Conservation (phyloP, 352 stramenopile genomes). For the Globisporangium irregulare region DNA sequence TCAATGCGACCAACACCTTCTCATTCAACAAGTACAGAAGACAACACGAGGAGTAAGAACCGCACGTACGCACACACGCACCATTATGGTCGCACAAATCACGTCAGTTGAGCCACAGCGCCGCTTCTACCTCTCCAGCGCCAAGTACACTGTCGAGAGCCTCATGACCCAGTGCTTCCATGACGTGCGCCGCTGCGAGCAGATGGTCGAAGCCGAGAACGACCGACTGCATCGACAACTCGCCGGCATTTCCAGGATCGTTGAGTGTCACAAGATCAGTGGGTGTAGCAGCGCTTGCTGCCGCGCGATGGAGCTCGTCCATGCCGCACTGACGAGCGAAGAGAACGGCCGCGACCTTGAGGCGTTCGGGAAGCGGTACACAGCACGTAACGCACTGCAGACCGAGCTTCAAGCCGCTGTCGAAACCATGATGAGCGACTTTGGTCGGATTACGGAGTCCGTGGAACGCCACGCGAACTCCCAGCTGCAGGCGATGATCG, state of each 20-base stretch:
- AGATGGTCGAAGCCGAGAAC: slow-evolving; percentile 5
- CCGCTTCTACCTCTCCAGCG: not conserved
- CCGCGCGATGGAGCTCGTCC: not conserved
- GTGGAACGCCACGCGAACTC: not conserved
- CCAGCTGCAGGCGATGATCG: not conserved
- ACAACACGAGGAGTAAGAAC: not conserved
- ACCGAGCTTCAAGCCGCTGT: not conserved
- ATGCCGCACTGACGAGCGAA: not conserved
- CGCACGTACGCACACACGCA: not conserved
- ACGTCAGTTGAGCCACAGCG: not conserved
- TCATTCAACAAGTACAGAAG: too few species aligned
- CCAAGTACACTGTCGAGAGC: not conserved
- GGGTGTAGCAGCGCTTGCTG: not conserved
- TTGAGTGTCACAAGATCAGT: not conserved
- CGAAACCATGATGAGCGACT: not conserved
- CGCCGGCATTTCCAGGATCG: not conserved
- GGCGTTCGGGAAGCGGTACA: not conserved
- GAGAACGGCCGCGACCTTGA: not conserved
- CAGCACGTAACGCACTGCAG: not conserved
- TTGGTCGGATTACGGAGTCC: not conserved
- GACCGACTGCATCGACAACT: not conserved
- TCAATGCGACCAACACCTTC: too few species aligned
- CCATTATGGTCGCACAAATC: not conserved
- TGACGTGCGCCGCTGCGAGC: not conserved
- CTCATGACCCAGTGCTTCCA: not conserved